Percentiles rank a stretch among this genome's conserved stretches.
These are phyloP conservation scores for Fusarium musae DNA, from an alignment of 2,329 filamentous ascomycete genomes.

Conservation along the genomic window DNA sequence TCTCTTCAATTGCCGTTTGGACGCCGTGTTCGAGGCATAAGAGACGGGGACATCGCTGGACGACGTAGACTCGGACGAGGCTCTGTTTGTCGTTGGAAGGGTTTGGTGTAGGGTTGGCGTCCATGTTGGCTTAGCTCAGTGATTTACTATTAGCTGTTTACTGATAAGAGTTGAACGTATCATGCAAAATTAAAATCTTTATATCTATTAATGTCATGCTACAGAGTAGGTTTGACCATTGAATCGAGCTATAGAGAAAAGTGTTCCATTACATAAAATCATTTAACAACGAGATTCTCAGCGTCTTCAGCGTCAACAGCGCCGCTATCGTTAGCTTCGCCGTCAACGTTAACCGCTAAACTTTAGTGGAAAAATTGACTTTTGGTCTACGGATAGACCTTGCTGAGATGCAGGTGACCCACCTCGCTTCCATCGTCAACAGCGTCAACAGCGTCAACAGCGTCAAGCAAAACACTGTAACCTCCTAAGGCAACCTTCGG, in stretches of 20 bases:
- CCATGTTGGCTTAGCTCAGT: background rate
- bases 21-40: background rate
- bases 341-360: background rate
- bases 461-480: background rate
- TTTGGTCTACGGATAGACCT: background rate
- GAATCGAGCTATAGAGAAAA: too few relatives aligned
- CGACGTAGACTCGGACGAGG: background rate
- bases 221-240: too few relatives aligned
- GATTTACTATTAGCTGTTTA: background rate
- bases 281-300: background rate
- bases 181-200: background rate
- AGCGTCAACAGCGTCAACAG: background rate
- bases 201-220: background rate
- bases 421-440: background rate
- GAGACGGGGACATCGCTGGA: background rate
- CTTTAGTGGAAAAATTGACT: accelerated
- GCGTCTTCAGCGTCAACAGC: background rate
- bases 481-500: accelerated
- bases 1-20: background rate
- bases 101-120: background rate
- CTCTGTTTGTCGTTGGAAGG: background rate
- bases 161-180: accelerated
- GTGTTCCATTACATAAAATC: background rate
- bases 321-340: background rate
- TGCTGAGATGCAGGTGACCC: background rate